Percentiles rank a stretch among this genome's conserved stretches.
These are phyloP conservation scores for Metschnikowia colocasiae DNA, from an alignment of 805 yeast genomes.

Conservation along the genomic window DNA sequence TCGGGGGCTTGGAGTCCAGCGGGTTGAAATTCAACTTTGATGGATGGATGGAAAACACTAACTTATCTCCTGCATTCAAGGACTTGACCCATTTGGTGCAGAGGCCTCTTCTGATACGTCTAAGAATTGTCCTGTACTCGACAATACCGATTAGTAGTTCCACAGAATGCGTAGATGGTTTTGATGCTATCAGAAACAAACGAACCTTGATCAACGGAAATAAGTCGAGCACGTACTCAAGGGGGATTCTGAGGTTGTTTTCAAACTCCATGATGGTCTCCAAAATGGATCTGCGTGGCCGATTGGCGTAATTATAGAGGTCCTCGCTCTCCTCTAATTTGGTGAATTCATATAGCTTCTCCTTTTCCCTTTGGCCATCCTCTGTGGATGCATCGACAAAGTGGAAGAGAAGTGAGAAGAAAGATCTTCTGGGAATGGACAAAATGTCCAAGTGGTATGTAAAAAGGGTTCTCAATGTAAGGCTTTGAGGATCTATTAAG, in stretches of 20 bases:
- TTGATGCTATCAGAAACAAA: conserved; percentile 78
- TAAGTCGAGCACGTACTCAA: conserved; percentile 69
- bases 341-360: conserved; percentile 72
- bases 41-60: conserved; percentile 50
- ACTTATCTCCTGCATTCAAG: conserved; percentile 44
- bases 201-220: conserved; percentile 80
- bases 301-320: conserved; percentile 82
- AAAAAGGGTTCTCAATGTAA: conserved; percentile 70
- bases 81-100: conserved; percentile 73
- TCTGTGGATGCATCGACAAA: conserved; percentile 50
- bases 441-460: conserved; percentile 79
- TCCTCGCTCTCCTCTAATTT: conserved; percentile 73
- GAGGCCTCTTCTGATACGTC: conserved; percentile 72
- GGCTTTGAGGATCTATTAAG: conserved; percentile 38
- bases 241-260: conserved; percentile 65
- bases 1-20: conserved; percentile 31
- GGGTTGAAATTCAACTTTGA: conserved; percentile 39
- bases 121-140: conserved; percentile 76
- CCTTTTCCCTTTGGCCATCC: conserved; percentile 67
- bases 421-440: conserved; percentile 80
- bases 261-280: conserved; percentile 84
- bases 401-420: conserved; percentile 70
- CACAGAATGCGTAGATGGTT: conserved; percentile 37
- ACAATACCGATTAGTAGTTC: conserved; percentile 83
- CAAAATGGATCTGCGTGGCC: conserved; percentile 83